These are phyloP conservation scores for Citrus sp. DNA, from an alignment of 345 rosid genomes.

Conservation along the genomic window DNA sequence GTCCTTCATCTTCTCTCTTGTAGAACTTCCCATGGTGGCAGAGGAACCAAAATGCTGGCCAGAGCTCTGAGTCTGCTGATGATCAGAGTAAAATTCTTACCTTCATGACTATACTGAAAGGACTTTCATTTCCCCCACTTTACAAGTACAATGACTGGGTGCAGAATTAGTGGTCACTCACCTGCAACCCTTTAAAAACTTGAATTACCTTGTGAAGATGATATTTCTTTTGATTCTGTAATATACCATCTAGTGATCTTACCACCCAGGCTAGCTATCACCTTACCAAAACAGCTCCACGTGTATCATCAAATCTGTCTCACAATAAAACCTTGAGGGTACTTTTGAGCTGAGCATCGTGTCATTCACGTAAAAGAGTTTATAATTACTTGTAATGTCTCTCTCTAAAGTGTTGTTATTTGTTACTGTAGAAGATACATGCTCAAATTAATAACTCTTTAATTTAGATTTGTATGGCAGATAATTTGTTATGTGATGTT, in stretches of 20 bases:
- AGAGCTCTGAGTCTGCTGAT: not conserved
- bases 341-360: not conserved
- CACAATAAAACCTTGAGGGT: not conserved
- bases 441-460: not conserved
- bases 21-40: not conserved
- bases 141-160: not conserved
- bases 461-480: not conserved
- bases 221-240: not conserved
- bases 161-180: not conserved
- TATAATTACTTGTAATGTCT: not conserved
- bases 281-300: not conserved
- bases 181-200: not conserved
- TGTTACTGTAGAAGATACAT: not conserved
- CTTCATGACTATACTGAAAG: not conserved
- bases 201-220: not conserved
- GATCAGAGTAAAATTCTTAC: constrained; percentile 3
- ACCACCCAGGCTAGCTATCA: not conserved
- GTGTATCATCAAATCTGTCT: not conserved
- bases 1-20: not conserved
- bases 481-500: not conserved
- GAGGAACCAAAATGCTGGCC: not conserved
- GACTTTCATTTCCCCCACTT: not conserved
- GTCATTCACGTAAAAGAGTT: not conserved
- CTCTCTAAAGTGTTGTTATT: not conserved
- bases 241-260: too few relatives aligned